Evolutionary conservation across 106 monocot species (phyloP), one percentile per base, ranked within the genome.

Genomic region (Acanthochlamys bracteata): DNA sequence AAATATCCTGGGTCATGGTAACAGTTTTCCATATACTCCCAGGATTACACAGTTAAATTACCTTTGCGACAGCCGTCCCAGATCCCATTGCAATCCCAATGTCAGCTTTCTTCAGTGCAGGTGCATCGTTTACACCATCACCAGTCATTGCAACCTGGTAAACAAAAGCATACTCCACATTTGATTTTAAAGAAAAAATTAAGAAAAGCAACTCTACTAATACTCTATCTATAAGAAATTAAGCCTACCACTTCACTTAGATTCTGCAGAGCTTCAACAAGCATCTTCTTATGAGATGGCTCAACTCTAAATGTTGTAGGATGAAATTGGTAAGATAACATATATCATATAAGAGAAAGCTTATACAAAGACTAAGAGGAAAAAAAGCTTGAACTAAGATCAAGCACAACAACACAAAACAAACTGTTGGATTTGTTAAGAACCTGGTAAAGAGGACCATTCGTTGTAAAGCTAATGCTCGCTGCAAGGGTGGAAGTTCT

Each of bases 41-140:
- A 57, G 7, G 33, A 40, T 12, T 39, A 53, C 42, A 12, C 16
- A 54, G 53, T 63, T 25, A 25, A 26, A 60, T 25, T 72, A 98
- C 98, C 88, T 98, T 98, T 57, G 98, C 98, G 76, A 98, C 92
- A 46, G 98, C 92, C 51, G 98, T 98, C 66, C 98, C 98, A 40
- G 98, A 98, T 72, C 98, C 98, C 98, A 98, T 98, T 41, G 98
- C 84, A 71, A 98, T 92, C 66, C 98, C 98, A 62, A 98, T 98
- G 57, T 98, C 88, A 39, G 98, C 98, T 75, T 98, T 98, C 83
- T 98, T 98, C 65, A 98, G 67, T 39, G 98, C 98, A 77, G 92
- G 98, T 68, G 98, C 98, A 78, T 98, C 98, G 79, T 98, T 98
- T 25, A 98, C 98, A 65, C 98, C 98, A 84, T 98, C 98, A 53